Conservation (phyloP, 2,329 filamentous ascomycete genomes). For the Apiospora saccharicola region DNA sequence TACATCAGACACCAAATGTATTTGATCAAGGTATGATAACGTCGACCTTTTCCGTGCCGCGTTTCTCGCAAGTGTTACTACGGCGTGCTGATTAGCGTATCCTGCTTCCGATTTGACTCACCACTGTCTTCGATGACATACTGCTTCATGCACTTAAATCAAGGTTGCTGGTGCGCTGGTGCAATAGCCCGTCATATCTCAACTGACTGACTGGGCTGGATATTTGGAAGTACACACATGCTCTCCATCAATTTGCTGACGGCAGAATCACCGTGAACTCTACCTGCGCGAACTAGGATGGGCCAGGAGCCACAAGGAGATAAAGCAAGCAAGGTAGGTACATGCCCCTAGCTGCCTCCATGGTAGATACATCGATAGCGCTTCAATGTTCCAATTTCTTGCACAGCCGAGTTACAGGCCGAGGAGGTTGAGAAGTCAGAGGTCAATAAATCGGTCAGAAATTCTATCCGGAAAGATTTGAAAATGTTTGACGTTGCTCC, state of each 20-base stretch:
- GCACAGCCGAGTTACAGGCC: background rate
- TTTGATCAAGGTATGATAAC: background rate
- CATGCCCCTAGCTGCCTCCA: background rate
- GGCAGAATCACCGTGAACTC: slow-evolving; percentile 4
- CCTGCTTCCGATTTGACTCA: slow-evolving; percentile 17
- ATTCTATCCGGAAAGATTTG: background rate
- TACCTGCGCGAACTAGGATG: background rate
- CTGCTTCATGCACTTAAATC: slow-evolving; percentile 11
- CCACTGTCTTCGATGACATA: slow-evolving; percentile 14
- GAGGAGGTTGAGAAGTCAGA: background rate
- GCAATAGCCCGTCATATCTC: background rate
- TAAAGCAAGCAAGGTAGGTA: background rate
- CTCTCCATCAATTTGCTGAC: background rate
- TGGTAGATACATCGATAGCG: background rate
- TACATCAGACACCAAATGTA: slow-evolving; percentile 17
- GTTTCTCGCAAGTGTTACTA: background rate
- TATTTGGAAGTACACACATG: background rate
- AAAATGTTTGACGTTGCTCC: background rate
- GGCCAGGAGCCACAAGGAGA: background rate
- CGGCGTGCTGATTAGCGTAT: background rate
- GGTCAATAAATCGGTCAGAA: background rate
- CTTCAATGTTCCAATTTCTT: background rate
- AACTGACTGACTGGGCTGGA: background rate
- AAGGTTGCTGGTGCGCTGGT: background rate
- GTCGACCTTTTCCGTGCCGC: background rate